These are phyloP conservation scores for Pleurotus giganteus DNA, from an alignment of 768 basidiomycete genomes.

Conservation along the genomic window DNA sequence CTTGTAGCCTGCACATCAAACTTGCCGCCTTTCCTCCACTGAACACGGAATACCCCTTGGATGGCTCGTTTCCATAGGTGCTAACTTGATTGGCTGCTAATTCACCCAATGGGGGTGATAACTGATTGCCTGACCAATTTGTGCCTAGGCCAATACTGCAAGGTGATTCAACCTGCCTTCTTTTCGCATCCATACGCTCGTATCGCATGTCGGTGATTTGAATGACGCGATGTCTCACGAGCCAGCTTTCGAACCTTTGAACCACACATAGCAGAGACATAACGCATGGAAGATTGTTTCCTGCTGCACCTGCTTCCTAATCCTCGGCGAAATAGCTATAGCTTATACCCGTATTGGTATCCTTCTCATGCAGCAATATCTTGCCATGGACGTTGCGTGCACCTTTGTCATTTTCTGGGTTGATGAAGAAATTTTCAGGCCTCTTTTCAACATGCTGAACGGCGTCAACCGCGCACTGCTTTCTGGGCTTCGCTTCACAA, in stretches of 20 bases:
- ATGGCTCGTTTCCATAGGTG: neutral
- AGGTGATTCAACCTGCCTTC: neutral
- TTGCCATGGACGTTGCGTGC: too few relatives aligned
- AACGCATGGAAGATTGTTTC: neutral
- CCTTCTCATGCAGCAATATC: neutral
- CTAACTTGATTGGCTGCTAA: neutral
- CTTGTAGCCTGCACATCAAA: neutral
- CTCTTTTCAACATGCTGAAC: too few relatives aligned
- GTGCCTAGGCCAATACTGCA: neutral
- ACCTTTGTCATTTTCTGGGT: too few relatives aligned
- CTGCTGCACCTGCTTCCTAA: neutral
- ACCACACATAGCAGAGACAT: neutral
- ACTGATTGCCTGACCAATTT: constrained; percentile 3
- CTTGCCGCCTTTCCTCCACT: neutral
- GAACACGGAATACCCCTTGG: neutral
- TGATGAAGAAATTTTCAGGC: too few relatives aligned
- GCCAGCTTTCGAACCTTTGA: neutral
- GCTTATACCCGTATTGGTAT: constrained; percentile 1
- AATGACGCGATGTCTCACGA: constrained; percentile 6
- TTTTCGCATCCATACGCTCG: constrained; percentile 4
- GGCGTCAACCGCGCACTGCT: too few relatives aligned
- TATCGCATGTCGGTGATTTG: constrained; percentile 7
- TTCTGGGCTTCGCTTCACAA: neutral
- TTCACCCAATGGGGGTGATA: neutral
- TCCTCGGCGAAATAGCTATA: constrained; percentile 6